These are phyloP conservation scores for Leishmania tropica DNA, from an alignment of 208 protist species.

Conservation along the genomic window DNA sequence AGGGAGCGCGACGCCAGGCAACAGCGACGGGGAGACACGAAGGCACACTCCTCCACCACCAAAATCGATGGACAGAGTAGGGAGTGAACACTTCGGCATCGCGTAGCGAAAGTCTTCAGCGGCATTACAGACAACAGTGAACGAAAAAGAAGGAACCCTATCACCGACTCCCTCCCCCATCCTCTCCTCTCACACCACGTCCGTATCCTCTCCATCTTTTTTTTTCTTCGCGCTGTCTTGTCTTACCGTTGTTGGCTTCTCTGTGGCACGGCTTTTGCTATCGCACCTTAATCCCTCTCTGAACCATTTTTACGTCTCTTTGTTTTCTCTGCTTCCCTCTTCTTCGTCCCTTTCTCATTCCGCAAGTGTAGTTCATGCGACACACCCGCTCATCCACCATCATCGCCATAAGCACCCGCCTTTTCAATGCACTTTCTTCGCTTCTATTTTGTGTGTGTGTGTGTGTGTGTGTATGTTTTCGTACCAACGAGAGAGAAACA, in stretches of 20 bases:
- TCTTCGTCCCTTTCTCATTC: slow-evolving; percentile 16
- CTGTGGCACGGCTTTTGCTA: background rate
- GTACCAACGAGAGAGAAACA: background rate
- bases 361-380: background rate
- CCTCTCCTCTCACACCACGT: background rate
- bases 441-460: background rate
- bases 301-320: background rate
- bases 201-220: background rate
- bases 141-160: background rate
- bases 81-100: background rate
- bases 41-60: background rate
- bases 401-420: too few species aligned
- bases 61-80: background rate
- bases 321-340: background rate
- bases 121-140: background rate
- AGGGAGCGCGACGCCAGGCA: background rate
- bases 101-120: background rate
- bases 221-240: background rate
- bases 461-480: background rate
- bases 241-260: background rate
- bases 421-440: background rate
- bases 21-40: background rate
- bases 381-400: background rate
- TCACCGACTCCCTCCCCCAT: background rate
- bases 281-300: background rate